Evolutionary conservation across 2,329 filamentous ascomycete genomes (phyloP).

Genomic region (Epichloe gansuensis): DNA sequence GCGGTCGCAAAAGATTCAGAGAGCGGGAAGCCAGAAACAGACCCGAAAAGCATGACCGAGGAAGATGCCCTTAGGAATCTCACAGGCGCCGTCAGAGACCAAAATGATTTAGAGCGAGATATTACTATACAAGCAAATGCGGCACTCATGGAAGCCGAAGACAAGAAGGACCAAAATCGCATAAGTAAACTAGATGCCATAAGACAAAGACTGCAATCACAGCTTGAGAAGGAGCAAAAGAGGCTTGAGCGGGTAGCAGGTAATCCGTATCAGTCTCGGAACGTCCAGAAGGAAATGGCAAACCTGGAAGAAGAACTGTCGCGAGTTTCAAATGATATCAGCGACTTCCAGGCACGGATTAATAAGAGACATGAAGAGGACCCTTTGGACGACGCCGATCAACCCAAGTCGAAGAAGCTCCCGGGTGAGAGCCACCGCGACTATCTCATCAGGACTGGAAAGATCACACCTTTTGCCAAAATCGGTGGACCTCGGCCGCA

Average conservation of each 20-base stretch:
- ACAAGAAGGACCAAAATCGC: constrained; percentile 48
- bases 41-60: constrained; percentile 35
- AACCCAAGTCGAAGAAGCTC: constrained; percentile 44
- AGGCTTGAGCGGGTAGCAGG: constrained; percentile 30
- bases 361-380: constrained; percentile 53
- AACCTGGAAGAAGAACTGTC: constrained; percentile 53
- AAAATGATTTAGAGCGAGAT: constrained; percentile 82
- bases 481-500: constrained; percentile 51
- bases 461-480: constrained; percentile 90
- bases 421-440: constrained; percentile 76
- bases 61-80: constrained; percentile 47
- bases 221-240: constrained; percentile 44
- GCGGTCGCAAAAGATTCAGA: background rate
- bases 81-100: constrained; percentile 61
- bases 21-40: constrained; percentile 8
- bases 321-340: constrained; percentile 56
- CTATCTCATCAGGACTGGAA: constrained; percentile 87
- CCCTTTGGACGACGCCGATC: constrained; percentile 28
- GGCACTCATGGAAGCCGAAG: constrained; percentile 47
- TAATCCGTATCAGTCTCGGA: constrained; percentile 39
- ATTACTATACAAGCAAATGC: constrained; percentile 54
- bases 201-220: constrained; percentile 47
- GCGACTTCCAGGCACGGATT: constrained; percentile 71
- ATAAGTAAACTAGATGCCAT: constrained; percentile 45
- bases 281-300: constrained; percentile 51